These are phyloP conservation scores for Rhizopogon sp. DNA, from an alignment of 768 basidiomycete genomes.

Conservation along the genomic window DNA sequence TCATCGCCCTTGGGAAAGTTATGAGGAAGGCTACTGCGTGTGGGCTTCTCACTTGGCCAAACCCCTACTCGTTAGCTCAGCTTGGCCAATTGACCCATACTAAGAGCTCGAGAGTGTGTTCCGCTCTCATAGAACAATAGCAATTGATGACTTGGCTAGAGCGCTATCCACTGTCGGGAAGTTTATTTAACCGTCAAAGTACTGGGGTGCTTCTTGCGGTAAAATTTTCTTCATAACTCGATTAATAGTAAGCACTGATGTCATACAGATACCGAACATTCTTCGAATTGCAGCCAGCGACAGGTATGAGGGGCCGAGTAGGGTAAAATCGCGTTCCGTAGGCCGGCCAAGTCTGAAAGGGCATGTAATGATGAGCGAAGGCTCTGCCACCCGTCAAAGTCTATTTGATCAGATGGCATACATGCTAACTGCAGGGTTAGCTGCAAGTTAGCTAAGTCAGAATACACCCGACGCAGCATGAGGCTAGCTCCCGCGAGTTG, in stretches of 20 bases:
- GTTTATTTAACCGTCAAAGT: background rate
- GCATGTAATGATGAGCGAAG: background rate
- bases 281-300: background rate
- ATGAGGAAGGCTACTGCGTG: background rate
- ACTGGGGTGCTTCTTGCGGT: background rate
- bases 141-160: background rate
- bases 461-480: background rate
- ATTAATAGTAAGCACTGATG: background rate
- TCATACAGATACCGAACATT: background rate
- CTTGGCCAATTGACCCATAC: background rate
- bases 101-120: no score
- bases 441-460: background rate
- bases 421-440: background rate
- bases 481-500: background rate
- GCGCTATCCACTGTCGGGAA: background rate
- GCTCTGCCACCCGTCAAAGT: background rate
- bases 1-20: background rate
- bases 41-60: background rate
- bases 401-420: background rate
- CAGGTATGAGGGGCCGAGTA: background rate
- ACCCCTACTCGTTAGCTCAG: background rate
- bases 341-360: background rate
- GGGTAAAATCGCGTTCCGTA: background rate
- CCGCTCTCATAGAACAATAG: background rate
- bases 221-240: background rate